A percentile compares a stretch with the other conserved stretches of the same genome.
These are phyloP conservation scores for Podaxis sp. DNA, from an alignment of 768 basidiomycete species.

Conservation along the genomic window DNA sequence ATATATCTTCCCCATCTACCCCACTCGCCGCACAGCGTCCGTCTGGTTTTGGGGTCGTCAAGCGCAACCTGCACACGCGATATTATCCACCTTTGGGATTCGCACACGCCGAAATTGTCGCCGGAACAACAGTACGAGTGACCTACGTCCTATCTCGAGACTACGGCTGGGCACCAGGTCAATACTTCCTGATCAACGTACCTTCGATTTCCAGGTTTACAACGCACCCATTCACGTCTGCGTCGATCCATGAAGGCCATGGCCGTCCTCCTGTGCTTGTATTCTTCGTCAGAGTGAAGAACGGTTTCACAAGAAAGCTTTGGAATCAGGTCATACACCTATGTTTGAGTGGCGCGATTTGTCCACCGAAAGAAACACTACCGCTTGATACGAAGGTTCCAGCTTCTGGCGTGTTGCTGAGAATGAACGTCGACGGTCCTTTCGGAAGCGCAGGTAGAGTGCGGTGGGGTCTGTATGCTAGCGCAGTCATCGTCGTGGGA, in stretches of 20 bases:
- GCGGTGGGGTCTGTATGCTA: constrained; percentile 58
- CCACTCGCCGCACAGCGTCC: neutral
- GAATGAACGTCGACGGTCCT: constrained; percentile 66
- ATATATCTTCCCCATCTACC: neutral
- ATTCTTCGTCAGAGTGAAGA: constrained; percentile 67
- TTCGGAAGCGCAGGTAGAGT: constrained; percentile 64
- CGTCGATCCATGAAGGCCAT: constrained; percentile 54
- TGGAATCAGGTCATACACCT: constrained; percentile 53
- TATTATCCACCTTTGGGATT: constrained; percentile 62
- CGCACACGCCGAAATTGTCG: constrained; percentile 38
- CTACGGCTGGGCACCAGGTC: constrained; percentile 73
- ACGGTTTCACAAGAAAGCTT: constrained; percentile 67
- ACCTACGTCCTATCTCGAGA: constrained; percentile 56
- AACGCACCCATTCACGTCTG: constrained; percentile 75
- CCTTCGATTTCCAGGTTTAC: constrained; percentile 62
- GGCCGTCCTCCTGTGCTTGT: constrained; percentile 50
- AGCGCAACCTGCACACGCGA: constrained; percentile 3
- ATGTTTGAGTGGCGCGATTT: constrained; percentile 27
- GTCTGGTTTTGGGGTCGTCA: neutral
- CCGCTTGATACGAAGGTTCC: constrained; percentile 34
- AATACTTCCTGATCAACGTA: constrained; percentile 69
- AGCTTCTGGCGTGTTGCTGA: constrained; percentile 47
- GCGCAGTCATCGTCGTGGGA: constrained; percentile 63
- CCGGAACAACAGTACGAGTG: constrained; percentile 71
- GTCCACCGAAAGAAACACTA: constrained; percentile 29